Evolutionary conservation across 1,284 basidiomycete genomes (phyloP).

Genomic region (Apiotrichum veenhuisii): DNA sequence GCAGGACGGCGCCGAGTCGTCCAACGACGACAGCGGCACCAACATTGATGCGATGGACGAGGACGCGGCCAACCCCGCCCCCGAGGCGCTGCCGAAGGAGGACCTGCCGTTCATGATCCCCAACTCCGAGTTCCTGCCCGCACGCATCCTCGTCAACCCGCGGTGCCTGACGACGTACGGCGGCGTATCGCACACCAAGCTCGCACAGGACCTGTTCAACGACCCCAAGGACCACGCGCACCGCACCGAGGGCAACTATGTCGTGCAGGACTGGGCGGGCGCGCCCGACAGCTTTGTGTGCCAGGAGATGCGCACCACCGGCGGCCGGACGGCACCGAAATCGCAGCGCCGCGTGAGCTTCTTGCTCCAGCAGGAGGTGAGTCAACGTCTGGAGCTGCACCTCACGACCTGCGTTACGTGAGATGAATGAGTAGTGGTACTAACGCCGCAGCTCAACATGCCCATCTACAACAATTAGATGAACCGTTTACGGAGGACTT

Average conservation of each 20-base stretch:
- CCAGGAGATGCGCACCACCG: constrained; percentile 89
- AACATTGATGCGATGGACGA: constrained; percentile 84
- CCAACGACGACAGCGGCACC: constrained; percentile 64
- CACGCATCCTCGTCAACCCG: constrained; percentile 86
- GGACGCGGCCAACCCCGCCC: constrained; percentile 41
- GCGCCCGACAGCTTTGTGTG: constrained; percentile 94
- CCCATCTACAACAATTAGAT: background rate
- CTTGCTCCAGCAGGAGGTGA: constrained; percentile 62
- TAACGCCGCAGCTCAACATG: background rate
- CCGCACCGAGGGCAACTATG: constrained; percentile 59
- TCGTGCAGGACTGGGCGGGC: constrained; percentile 86
- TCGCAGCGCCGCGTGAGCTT: constrained; percentile 82
- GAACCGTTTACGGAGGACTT: background rate
- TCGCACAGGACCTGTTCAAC: constrained; percentile 86
- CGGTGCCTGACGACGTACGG: constrained; percentile 94
- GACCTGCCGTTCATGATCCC: constrained; percentile 52
- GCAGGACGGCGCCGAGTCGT: constrained; percentile 2
- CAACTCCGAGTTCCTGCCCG: constrained; percentile 81
- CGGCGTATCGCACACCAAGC: constrained; percentile 85
- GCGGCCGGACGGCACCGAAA: constrained; percentile 85
- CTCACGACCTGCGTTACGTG: background rate
- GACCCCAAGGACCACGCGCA: constrained; percentile 55
- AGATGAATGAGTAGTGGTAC: background rate
- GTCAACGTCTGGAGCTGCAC: constrained; percentile 4
- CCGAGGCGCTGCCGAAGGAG: constrained; percentile 41